These are phyloP conservation scores for Lichina pygmaea DNA, from an alignment of 495 filamentous ascomycete genomes.

Conservation along the genomic window DNA sequence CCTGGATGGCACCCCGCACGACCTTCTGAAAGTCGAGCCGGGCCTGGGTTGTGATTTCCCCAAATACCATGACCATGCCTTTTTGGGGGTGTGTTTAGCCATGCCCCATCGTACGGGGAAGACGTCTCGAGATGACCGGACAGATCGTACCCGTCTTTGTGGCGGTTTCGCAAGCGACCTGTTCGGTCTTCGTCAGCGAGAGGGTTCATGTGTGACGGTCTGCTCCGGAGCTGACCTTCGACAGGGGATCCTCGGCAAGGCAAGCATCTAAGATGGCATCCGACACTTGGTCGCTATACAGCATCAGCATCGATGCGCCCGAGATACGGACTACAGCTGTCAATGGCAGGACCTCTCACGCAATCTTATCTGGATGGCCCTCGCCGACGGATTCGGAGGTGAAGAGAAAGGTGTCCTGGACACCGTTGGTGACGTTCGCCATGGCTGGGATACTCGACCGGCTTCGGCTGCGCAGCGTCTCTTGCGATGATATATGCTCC, in stretches of 20 bases:
- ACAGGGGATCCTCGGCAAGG: conserved; percentile 73
- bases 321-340: conserved; percentile 1
- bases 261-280: conserved; percentile 98
- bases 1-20: conserved; percentile 85
- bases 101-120: not conserved
- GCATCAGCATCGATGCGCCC: conserved; percentile 3
- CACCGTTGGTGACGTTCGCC: conserved; percentile 26
- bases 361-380: conserved; percentile 95
- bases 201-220: not conserved
- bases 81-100: not conserved
- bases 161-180: conserved; percentile 89
- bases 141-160: conserved; percentile 63
- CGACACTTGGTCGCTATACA: conserved; percentile 66
- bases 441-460: conserved; percentile 12
- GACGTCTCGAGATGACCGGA: too few relatives aligned
- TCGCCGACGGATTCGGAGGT: conserved; percentile 97
- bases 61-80: conserved; percentile 97
- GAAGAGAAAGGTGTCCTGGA: conserved; percentile 69
- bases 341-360: conserved; percentile 19
- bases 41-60: conserved; percentile 96
- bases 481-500: too few relatives aligned
- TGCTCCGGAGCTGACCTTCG: conserved; percentile 31
- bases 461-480: too few relatives aligned
- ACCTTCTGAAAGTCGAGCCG: conserved; percentile 91
- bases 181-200: not conserved